Percentiles rank a stretch among this genome's conserved stretches.
phyloP scores from a whole-genome alignment of 257 asterid genomes.

The Przewalskia tangutica region DNA sequence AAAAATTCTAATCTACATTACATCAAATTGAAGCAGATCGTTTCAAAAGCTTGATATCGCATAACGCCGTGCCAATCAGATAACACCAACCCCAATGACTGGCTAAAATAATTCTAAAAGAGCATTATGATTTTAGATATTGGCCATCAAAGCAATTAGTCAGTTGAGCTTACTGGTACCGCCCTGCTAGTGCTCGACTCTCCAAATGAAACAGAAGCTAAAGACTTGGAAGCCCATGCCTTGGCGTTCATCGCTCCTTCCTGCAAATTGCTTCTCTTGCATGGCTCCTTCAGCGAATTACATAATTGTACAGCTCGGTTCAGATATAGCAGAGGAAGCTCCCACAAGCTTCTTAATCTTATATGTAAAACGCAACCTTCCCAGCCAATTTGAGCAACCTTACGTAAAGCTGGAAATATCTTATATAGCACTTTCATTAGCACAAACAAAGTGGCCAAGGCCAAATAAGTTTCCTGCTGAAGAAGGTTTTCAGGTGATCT shows the following conservation, averaged over 20 bases:
- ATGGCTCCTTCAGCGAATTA: slow-evolving; percentile 50
- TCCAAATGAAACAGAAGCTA: slow-evolving; percentile 67
- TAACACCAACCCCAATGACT: slow-evolving; percentile 11
- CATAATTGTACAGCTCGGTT: slow-evolving; percentile 44
- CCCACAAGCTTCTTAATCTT: slow-evolving; percentile 48
- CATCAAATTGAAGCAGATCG: slow-evolving; percentile 23
- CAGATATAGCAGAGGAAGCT: slow-evolving; percentile 35
- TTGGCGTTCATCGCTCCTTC: slow-evolving; percentile 80
- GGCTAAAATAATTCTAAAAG: slow-evolving; percentile 17
- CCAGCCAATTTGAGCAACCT: slow-evolving; percentile 38
- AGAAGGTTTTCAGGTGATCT: slow-evolving; percentile 67
- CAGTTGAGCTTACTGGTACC: slow-evolving; percentile 22
- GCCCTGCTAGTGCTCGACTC: slow-evolving; percentile 49
- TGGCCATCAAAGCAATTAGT: slow-evolving; percentile 12
- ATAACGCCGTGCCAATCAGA: slow-evolving; percentile 9
- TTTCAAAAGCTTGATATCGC: slow-evolving; percentile 8
- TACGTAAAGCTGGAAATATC: slow-evolving; percentile 35
- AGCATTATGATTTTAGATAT: slow-evolving; percentile 2
- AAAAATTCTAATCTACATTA: slow-evolving; percentile 30
- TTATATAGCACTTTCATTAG: slow-evolving; percentile 39
- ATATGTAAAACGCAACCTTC: slow-evolving; percentile 34
- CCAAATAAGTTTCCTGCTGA: slow-evolving; percentile 62
- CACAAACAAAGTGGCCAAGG: slow-evolving; percentile 61
- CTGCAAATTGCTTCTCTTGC: slow-evolving; percentile 68
- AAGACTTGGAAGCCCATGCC: slow-evolving; percentile 83